Percentiles rank a stretch among this genome's conserved stretches.
Evolutionary conservation across 306 rosid genomes (phyloP).

Genomic region (Castanospermum australe): DNA sequence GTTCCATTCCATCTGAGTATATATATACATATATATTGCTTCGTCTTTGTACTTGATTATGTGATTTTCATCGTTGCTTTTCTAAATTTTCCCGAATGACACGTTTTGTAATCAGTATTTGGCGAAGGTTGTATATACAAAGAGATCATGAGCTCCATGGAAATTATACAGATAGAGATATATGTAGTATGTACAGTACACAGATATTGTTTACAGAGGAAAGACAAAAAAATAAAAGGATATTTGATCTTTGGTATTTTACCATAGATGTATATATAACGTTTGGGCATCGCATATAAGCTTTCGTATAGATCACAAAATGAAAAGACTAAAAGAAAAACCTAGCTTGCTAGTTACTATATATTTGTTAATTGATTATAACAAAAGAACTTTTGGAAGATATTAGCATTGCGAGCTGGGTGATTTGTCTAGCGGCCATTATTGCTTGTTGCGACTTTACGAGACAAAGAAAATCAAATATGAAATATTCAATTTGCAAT

Average conservation of each 20-base stretch:
- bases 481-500: too few species aligned
- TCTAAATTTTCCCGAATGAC: conserved; percentile 13
- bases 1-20: not conserved
- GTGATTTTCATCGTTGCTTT: not conserved
- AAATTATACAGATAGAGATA: not conserved
- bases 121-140: not conserved
- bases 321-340: too few species aligned
- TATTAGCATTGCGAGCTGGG: too few species aligned
- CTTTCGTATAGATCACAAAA: too few species aligned
- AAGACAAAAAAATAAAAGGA: not conserved
- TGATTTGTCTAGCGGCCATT: too few species aligned
- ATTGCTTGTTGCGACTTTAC: too few species aligned
- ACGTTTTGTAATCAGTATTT: conserved; percentile 27
- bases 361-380: too few species aligned
- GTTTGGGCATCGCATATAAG: too few species aligned
- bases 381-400: too few species aligned
- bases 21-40: not conserved
- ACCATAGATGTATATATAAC: not conserved
- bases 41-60: not conserved
- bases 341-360: too few species aligned
- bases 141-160: not conserved
- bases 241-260: not conserved
- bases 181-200: too few species aligned
- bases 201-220: conserved; percentile 6
- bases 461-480: too few species aligned